These are phyloP conservation scores for Prunus salicina DNA, from an alignment of 306 rosid genomes.

Conservation along the genomic window DNA sequence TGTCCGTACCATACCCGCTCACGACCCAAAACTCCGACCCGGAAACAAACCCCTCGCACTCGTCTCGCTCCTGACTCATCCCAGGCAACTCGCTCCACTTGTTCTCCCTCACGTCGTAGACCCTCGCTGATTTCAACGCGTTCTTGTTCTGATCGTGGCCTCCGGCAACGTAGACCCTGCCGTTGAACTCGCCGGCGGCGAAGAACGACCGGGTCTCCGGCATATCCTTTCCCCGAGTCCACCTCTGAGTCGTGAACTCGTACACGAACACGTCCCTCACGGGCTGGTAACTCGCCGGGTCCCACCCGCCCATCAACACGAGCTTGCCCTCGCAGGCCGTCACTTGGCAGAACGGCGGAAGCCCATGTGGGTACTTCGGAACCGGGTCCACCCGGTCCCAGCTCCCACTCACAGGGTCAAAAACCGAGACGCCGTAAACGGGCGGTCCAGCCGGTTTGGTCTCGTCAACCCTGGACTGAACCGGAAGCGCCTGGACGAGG, in stretches of 20 bases:
- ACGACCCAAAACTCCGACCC: conserved; percentile 54
- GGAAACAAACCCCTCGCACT: conserved; percentile 46
- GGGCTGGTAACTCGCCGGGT: conserved; percentile 48
- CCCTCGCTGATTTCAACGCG: conserved; percentile 44
- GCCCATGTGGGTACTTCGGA: conserved; percentile 45
- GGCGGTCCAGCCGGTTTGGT: conserved; percentile 21
- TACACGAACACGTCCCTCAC: conserved; percentile 42
- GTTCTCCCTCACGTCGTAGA: conserved; percentile 33
- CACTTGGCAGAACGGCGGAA: conserved; percentile 50
- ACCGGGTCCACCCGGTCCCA: conserved; percentile 45
- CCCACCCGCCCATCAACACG: conserved; percentile 62
- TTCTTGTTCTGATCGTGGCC: conserved; percentile 60
- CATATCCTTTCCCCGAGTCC: conserved; percentile 44
- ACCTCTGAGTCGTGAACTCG: conserved; percentile 40
- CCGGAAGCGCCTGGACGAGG: conserved; percentile 41
- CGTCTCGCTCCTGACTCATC: conserved; percentile 53
- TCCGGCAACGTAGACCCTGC: conserved; percentile 40
- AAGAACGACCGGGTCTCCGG: conserved; percentile 48
- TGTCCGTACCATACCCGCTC: conserved; percentile 50
- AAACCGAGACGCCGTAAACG: conserved; percentile 36
- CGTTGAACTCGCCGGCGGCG: conserved; percentile 36
- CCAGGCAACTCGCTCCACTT: conserved; percentile 39
- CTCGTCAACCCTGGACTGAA: neutral
- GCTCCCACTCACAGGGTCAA: conserved; percentile 30
- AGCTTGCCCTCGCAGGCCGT: conserved; percentile 51